Evolutionary conservation across 2,329 filamentous ascomycete species (phyloP), one percentile per base, ranked within the genome.

Genomic region (Diplodia seriata): DNA sequence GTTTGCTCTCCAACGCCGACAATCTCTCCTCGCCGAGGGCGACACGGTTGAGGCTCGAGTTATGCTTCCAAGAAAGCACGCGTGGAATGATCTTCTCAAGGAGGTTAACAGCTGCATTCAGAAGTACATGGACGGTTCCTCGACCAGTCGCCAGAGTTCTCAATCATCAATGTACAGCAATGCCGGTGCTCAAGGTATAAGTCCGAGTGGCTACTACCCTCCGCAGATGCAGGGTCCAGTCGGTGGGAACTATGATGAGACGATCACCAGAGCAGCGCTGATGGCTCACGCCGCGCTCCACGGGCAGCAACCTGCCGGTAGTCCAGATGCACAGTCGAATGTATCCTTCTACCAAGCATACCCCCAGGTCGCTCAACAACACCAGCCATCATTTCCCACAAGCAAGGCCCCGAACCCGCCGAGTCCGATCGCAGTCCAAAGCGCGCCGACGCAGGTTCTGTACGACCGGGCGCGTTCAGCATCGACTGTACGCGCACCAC

Each of bases 61-160:
- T 61, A 79, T 81, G 26, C 74, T 90, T 43, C 85, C 85, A 0
- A 83, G 86, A 70, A 87, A 85, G 72, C 89, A 89, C 71, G 82
- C 84, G 36, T 90, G 88, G 88, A 85, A 85, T 62, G 86, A 88
- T 68, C 90, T 90, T 68, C 78, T 89, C 18, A 82, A 87, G 69
- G 82, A 67, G 20, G 29, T 90, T 18, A 85, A 84, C 56, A 80
- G 80, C 14, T 87, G 88, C 74, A 82, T 90, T 57, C 83, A 81
- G 64, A 87, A 88, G 73, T 85, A 86, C 67, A 84, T 87, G 68
- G 86, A 87, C 31, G 67, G 75, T 82, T 66, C 79, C 79, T n/a
- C 82, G 80, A 73, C 65, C 7, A 69, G 40, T 65, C 54, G 38
- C 11, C 51, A 70, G 70, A 51, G 67, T 71, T 43, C 66, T 23